These are phyloP conservation scores for Spergularia bocconei DNA, from an alignment of 148 eudicot species.

Conservation along the genomic window DNA sequence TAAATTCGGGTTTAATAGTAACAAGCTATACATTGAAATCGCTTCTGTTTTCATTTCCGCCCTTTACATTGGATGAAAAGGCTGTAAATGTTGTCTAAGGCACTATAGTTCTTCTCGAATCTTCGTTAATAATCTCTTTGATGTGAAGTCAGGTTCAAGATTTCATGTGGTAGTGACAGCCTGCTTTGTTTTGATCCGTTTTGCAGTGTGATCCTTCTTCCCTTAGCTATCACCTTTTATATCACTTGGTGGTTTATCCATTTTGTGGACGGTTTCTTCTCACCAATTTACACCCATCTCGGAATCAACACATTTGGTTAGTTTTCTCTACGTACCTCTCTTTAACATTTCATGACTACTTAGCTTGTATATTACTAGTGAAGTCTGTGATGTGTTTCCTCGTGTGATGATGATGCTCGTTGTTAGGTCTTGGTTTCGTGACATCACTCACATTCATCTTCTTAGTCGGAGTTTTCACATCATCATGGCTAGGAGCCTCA, in stretches of 20 bases:
- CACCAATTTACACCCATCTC: conserved; percentile 57
- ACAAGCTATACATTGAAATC: too few species aligned
- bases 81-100: not conserved
- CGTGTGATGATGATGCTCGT: not conserved
- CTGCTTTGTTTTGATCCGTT: not conserved
- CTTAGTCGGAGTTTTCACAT: conserved; percentile 82
- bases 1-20: too few species aligned
- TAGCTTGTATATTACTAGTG: not conserved
- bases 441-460: conserved; percentile 71
- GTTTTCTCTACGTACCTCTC: conserved; percentile 22
- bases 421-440: conserved; percentile 64
- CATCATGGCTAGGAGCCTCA: conserved; percentile 80
- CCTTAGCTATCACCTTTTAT: conserved; percentile 68
- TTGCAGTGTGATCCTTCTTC: conserved; percentile 73
- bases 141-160: not conserved
- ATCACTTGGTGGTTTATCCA: conserved; percentile 77
- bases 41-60: not conserved
- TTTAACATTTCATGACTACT: not conserved
- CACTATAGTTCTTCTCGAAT: not conserved
- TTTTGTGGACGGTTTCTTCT: conserved; percentile 72
- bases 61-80: not conserved
- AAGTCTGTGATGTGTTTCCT: not conserved
- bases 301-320: conserved; percentile 66
- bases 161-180: not conserved
- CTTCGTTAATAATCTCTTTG: too few species aligned